Evolutionary conservation across 805 yeast genomes (phyloP), one percentile per base, ranked within the genome.

Genomic region (Cyberlindnera samutprakarnensis): DNA sequence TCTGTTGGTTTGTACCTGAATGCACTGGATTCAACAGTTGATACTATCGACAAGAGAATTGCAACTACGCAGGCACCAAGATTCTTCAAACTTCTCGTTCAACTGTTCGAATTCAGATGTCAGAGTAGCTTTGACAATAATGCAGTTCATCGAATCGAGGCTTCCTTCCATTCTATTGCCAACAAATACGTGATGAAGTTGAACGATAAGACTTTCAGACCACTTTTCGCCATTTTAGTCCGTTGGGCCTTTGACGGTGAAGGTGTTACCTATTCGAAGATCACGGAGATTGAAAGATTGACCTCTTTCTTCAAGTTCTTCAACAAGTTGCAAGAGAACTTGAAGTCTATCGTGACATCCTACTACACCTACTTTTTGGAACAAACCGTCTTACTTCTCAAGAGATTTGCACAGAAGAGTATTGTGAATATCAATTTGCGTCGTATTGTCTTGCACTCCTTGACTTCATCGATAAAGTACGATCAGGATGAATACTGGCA

Each of bases 401-500:
- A 51, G n/a, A 64, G 69, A 38, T 75, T 70, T 43, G 51, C 66
- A 11, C 45, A 49, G 2, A 67, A 65, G 14, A 23, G 17, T 1
- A 36, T 72, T 18, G 49, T 63, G 20, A 66, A 70, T 35, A 56
- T 68, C 28, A 72, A 75, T 41, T 62, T 87, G 45, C 78, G 86
- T 59, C 76, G 95, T 59, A 59, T 84, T 25, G 56, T 88, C 14
- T 61, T 87, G 32, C 77, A 72, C 41, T 77, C 95, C 0, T 61
- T 92, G 41, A 72, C 78, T 0, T 69, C 85, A 1, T 81, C 96
- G 2, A 87, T 92, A 64, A 83, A 78, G 49, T 80, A 77, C 50
- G 96, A 90, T 51, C 84, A 79, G 51, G 95, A 83, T 47, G 98
- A 92, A 49, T 92, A 84, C 62, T 92, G 99, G 99, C 79, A 82